Conservation (phyloP, 1,284 basidiomycete genomes). For the Leccinum fallax region DNA sequence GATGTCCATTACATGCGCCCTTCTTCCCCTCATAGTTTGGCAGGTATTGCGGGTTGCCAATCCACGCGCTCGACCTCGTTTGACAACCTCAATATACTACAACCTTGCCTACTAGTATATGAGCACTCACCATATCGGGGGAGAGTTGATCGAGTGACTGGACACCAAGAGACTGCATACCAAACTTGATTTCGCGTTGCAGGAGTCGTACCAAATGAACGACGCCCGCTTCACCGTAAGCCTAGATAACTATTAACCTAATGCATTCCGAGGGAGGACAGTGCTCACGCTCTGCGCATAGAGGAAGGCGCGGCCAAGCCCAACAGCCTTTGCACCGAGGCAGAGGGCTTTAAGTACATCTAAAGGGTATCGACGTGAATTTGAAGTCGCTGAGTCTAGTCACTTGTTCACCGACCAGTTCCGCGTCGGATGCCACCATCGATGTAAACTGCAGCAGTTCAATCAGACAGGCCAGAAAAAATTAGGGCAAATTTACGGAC, state of each 20-base stretch:
- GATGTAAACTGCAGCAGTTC: conserved; percentile 65
- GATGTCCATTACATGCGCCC: background rate
- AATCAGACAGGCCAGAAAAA: conserved; percentile 2
- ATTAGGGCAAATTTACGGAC: conserved; percentile 34
- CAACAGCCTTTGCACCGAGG: conserved; percentile 88
- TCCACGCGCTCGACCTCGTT: conserved; percentile 67
- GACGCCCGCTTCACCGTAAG: conserved; percentile 84
- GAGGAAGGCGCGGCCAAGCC: conserved; percentile 88
- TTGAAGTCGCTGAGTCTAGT: background rate
- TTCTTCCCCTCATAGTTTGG: conserved; percentile 22
- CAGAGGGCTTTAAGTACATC: conserved; percentile 92
- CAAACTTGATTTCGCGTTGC: conserved; percentile 78
- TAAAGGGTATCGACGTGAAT: conserved; percentile 18
- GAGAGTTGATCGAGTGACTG: conserved; percentile 68
- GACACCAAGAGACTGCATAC: conserved; percentile 81
- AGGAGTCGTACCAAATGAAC: conserved; percentile 74
- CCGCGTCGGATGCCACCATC: conserved; percentile 89
- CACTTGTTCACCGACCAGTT: conserved; percentile 52
- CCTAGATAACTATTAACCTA: conserved; percentile 42
- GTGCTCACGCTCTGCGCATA: conserved; percentile 80
- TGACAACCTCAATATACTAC: conserved; percentile 53
- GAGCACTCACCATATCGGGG: conserved; percentile 71
- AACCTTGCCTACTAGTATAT: background rate
- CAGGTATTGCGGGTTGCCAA: conserved; percentile 52
- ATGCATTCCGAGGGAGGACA: conserved; percentile 4